These are phyloP conservation scores for Leccinum broughii DNA, from an alignment of 768 basidiomycete genomes.

Conservation along the genomic window DNA sequence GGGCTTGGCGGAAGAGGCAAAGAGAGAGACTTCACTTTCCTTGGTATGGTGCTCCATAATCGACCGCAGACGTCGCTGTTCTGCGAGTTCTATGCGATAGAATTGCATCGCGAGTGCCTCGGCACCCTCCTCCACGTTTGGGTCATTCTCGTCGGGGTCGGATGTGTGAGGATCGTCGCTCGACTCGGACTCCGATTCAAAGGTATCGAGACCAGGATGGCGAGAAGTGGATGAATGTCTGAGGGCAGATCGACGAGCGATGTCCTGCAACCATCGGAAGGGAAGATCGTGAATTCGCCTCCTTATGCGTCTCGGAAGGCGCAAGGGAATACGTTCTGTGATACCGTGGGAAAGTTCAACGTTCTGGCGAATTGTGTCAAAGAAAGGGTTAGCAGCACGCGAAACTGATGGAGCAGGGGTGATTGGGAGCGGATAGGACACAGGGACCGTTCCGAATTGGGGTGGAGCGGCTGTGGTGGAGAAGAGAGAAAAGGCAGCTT, in stretches of 20 bases:
- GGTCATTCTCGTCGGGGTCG: constrained; percentile 36
- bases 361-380: constrained; percentile 90
- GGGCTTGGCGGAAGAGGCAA: constrained; percentile 6
- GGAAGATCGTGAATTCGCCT: constrained; percentile 73
- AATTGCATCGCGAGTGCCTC: constrained; percentile 91
- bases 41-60: constrained; percentile 89
- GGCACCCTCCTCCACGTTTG: constrained; percentile 62
- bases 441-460: constrained; percentile 8
- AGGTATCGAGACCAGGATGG: constrained; percentile 16
- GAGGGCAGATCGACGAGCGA: constrained; percentile 54
- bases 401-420: constrained; percentile 25
- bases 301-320: constrained; percentile 48
- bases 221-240: constrained; percentile 15
- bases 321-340: constrained; percentile 81
- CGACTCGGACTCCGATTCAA: constrained; percentile 35
- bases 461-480: constrained; percentile 37
- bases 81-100: constrained; percentile 87
- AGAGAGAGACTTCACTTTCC: constrained; percentile 42
- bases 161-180: constrained; percentile 35
- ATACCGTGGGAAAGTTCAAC: constrained; percentile 72
- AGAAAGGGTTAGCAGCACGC: constrained; percentile 77
- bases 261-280: constrained; percentile 73
- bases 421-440: constrained; percentile 4
- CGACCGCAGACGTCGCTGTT: constrained; percentile 84
- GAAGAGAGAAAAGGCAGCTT: constrained; percentile 59